These are phyloP conservation scores for Ambrosiella xylebori DNA, from an alignment of 2,329 filamentous ascomycete genomes.

Conservation along the genomic window DNA sequence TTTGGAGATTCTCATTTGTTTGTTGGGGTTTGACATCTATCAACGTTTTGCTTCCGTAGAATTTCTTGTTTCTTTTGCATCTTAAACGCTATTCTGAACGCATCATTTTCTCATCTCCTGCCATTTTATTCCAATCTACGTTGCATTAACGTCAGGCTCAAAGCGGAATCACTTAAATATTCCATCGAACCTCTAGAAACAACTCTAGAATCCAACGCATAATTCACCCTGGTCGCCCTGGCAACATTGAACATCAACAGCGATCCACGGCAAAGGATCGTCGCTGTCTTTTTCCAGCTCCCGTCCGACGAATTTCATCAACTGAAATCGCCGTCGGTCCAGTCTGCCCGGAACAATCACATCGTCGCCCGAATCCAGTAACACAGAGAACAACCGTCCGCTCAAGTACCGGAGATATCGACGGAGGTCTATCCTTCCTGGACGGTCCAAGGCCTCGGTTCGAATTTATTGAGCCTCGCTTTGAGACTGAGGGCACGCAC, in stretches of 20 bases:
- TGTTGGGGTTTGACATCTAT: no score
- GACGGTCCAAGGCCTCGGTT: neutral
- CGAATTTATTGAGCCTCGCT: neutral
- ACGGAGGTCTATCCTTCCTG: neutral
- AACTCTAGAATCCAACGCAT: neutral
- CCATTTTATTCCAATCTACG: neutral
- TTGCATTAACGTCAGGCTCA: neutral
- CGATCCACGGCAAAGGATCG: neutral
- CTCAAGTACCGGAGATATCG: neutral
- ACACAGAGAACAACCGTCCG: no score
- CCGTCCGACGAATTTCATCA: neutral
- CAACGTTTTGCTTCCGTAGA: neutral
- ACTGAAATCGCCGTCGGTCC: no score
- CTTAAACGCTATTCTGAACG: neutral
- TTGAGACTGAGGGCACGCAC: neutral
- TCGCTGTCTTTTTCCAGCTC: neutral
- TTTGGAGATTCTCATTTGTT: neutral
- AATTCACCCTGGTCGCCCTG: neutral
- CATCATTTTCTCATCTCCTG: neutral
- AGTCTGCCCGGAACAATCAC: no score
- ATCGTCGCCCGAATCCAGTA: no score
- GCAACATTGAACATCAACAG: neutral
- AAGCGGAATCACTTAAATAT: neutral
- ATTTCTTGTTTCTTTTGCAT: neutral
- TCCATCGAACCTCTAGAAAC: neutral